Percentiles rank a stretch among this genome's conserved stretches.
phyloP scores from a whole-genome alignment of 2,329 filamentous ascomycete species.

The Colletotrichum tropicale region DNA sequence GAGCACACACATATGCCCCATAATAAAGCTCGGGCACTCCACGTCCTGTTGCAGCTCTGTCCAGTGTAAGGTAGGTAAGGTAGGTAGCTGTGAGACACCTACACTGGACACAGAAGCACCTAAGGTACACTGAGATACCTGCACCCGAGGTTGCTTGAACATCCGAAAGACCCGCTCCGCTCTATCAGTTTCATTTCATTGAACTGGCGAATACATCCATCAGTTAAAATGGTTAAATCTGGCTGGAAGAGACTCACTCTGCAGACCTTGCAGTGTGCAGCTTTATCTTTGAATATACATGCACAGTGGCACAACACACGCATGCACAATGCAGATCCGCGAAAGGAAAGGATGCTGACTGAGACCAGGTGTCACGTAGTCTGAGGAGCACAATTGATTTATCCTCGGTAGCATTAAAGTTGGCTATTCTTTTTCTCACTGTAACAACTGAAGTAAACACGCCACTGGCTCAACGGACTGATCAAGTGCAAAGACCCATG shows the following conservation, averaged over 20 bases:
- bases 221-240: not conserved
- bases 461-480: slow-evolving; percentile 1
- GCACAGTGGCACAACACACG: not conserved
- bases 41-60: not conserved
- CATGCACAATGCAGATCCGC: not conserved
- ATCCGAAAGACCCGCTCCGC: slow-evolving; percentile 3
- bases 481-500: not conserved
- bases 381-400: not conserved
- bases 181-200: not conserved
- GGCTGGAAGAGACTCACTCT: not conserved
- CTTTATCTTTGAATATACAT: not conserved
- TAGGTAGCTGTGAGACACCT: not conserved
- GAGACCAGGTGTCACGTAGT: not conserved
- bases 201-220: not conserved
- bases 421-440: slow-evolving; percentile 20
- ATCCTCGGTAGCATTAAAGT: slow-evolving; percentile 19
- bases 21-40: not conserved
- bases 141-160: not conserved
- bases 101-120: not conserved
- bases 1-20: not conserved
- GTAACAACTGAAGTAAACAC: slow-evolving; percentile 22
- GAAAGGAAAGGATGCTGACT: not conserved
- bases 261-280: not conserved
- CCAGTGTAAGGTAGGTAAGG: not conserved
- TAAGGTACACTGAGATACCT: too few relatives aligned